Conservation (phyloP, 441 rosid genomes). For the Erodium chrysanthum region DNA sequence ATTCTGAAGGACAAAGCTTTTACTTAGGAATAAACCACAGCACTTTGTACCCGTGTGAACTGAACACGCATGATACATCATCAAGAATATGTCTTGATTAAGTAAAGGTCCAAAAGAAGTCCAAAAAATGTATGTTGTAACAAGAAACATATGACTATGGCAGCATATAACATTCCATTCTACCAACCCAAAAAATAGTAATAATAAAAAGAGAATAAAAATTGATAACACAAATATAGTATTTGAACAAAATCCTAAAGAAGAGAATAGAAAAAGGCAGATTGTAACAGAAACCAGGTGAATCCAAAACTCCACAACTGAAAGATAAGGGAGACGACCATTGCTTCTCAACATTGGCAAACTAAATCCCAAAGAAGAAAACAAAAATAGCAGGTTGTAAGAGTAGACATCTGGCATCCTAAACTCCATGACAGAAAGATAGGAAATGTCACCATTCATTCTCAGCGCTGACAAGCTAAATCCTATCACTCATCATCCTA, state of each 20-base stretch:
- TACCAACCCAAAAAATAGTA: not conserved
- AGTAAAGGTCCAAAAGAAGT: not conserved
- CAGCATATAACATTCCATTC: not conserved
- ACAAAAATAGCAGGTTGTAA: not conserved
- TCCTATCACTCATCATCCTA: slow-evolving; percentile 15
- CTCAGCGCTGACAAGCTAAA: slow-evolving; percentile 7
- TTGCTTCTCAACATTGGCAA: not conserved
- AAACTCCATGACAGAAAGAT: slow-evolving; percentile 11
- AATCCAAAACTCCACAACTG: slow-evolving; percentile 4
- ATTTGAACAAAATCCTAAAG: not conserved
- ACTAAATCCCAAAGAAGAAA: not conserved
- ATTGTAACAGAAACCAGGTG: not conserved
- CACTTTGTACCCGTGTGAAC: not conserved
- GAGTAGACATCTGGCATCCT: not conserved
- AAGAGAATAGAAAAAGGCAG: not conserved
- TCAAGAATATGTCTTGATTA: not conserved
- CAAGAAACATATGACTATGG: not conserved
- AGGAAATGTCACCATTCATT: slow-evolving; percentile 11
- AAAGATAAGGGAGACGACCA: not conserved
- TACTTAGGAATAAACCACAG: not conserved
- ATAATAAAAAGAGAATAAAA: not conserved
- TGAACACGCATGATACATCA: not conserved
- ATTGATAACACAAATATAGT: not conserved
- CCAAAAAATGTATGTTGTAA: not conserved
- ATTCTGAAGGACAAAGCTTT: not conserved